Evolutionary conservation across 2,329 filamentous ascomycete species (phyloP), one percentile per base, ranked within the genome.

Genomic region (Pestalotiopsis fici): DNA sequence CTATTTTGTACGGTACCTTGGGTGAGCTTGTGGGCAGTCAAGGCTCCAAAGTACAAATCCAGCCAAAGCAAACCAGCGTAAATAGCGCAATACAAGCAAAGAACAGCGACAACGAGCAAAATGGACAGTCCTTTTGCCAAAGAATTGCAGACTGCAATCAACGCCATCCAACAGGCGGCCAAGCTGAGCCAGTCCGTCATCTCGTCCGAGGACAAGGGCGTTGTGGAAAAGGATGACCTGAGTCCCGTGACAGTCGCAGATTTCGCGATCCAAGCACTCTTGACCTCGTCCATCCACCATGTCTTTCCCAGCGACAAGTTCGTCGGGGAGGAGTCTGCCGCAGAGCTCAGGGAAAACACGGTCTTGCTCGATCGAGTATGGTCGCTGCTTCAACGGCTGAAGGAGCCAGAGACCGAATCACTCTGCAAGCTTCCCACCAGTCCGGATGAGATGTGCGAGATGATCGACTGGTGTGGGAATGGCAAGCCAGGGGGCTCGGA

Each of bases 231-330:
- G 69, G 82, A 83, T 56, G 86, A 88, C 73, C 77, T 87, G 43
- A 86, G 83, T 66, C 86, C 86, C 2, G 87, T 89, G 59, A 89
- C 87, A 0, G 80, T 88, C 23, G 87, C 84, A 73, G 87, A 89
- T 75, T 88, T 89, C 70, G 87, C 87, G 65, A 83, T 88, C 67
- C 87, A 89, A 72, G 86, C 86, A 0, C 79, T 89, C 4, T 80
- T 89, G 54, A 84, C 84, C 5, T 77, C 82, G 47, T 84, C 84
- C 2, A 77, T 88, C 67, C 83, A 84, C 65, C 68, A 75, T 65
- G 81, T 82, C 4, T 89, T 88, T 64, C 87, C 87, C 0, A 64
- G 70, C 5, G 86, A 89, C 73, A 72, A 68, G 2, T 83, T 89
- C 56, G 85, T 89, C 1, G 87, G 86, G 37, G 87, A 89, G 70